phyloP scores from a whole-genome alignment of 176 grass and related monocot species.

The Thinopyrum elongatum region DNA sequence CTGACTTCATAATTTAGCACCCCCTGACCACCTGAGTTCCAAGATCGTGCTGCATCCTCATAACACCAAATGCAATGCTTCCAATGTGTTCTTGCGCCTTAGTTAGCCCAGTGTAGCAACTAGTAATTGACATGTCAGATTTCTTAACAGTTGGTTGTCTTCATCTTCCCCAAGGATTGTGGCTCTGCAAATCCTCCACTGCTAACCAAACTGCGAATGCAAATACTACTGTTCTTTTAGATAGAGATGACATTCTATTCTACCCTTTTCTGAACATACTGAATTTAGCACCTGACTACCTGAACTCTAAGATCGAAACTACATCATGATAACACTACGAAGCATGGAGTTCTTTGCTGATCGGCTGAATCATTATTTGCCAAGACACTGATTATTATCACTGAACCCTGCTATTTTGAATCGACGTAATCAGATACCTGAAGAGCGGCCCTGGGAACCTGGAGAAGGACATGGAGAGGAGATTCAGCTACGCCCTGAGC shows the following conservation, averaged over 20 bases:
- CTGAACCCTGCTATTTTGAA: not conserved
- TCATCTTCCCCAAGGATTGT: not conserved
- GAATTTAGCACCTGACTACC: not conserved
- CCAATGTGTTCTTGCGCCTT: not conserved
- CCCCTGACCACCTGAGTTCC: not conserved
- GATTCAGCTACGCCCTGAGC: constrained; percentile 93
- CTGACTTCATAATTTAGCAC: not conserved
- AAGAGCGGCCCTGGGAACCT: constrained; percentile 83
- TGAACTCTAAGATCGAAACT: not conserved
- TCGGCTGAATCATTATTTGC: not conserved
- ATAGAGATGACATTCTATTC: not conserved
- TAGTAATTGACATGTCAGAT: not conserved
- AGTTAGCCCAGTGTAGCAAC: not conserved
- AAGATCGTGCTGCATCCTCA: not conserved
- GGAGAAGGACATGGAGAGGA: constrained; percentile 90
- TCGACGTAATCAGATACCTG: constrained; percentile 52
- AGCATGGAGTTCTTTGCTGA: not conserved
- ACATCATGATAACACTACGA: not conserved
- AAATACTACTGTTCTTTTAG: not conserved
- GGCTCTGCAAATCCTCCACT: not conserved
- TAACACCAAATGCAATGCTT: not conserved
- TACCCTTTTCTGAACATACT: not conserved
- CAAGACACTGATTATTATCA: not conserved
- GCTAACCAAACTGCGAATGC: not conserved
- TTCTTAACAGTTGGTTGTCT: not conserved